Percentiles rank a stretch among this genome's conserved stretches.
Evolutionary conservation across 192 early-diverging fungal species (phyloP).

Genomic region (Backusella westeae): DNA sequence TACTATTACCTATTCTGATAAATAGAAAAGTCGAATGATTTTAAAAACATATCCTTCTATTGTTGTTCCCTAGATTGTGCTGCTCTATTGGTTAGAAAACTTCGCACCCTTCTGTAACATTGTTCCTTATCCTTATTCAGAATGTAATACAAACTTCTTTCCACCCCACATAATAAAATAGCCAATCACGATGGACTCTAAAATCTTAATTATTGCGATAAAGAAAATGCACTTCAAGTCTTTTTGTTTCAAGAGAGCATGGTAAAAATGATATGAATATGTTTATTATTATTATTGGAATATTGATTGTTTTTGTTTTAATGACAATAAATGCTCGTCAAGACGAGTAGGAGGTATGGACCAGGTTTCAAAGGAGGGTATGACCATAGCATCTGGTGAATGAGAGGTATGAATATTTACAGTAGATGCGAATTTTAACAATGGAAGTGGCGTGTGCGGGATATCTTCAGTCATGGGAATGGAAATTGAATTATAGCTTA

Average conservation of each 20-base stretch:
- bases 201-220: neutral
- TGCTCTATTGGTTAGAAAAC: neutral
- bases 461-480: conserved; percentile 1
- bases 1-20: too few species aligned
- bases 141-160: neutral
- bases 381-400: conserved; percentile 5
- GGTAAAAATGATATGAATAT: neutral
- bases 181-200: neutral
- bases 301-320: neutral
- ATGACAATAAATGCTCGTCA: conserved; percentile 1
- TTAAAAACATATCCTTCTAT: too few species aligned
- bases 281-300: neutral
- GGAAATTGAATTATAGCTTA: neutral
- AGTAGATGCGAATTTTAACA: neutral
- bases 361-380: neutral
- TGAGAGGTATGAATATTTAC: neutral
- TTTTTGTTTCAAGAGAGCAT: neutral
- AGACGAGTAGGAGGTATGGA: neutral
- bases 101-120: neutral
- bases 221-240: too few species aligned
- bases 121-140: neutral
- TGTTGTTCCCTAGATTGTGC: too few species aligned
- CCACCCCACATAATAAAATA: neutral
- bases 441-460: neutral
- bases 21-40: too few species aligned